These are phyloP conservation scores for Zymoseptoria tritici DNA, from an alignment of 2,329 filamentous ascomycete genomes.

Conservation along the genomic window DNA sequence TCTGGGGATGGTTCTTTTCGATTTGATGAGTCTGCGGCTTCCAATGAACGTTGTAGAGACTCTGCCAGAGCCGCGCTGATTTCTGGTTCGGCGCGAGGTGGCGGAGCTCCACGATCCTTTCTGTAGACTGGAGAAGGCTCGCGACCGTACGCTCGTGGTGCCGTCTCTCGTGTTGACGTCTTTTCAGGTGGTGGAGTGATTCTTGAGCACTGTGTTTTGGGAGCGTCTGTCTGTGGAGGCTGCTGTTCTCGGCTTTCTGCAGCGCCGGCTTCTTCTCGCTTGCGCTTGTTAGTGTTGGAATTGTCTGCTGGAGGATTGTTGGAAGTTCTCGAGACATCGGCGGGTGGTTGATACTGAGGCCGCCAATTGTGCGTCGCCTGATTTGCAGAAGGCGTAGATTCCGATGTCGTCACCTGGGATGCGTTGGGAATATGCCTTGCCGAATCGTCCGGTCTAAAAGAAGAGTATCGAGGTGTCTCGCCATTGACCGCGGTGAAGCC, in stretches of 20 bases:
- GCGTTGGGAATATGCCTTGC: conserved; percentile 4
- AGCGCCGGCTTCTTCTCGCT: conserved; percentile 14
- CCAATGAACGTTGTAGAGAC: conserved; percentile 38
- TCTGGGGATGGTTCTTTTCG: background rate
- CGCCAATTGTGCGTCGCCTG: conserved; percentile 16
- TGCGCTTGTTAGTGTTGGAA: conserved; percentile 17
- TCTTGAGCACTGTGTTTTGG: background rate
- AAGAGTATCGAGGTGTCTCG: conserved; percentile 12
- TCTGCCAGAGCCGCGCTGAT: conserved; percentile 41
- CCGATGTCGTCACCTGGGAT: background rate
- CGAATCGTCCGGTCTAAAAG: conserved; percentile 14
- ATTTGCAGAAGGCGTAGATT: conserved; percentile 4
- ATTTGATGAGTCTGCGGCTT: conserved; percentile 34
- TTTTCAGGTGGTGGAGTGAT: background rate
- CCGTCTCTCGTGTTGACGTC: background rate
- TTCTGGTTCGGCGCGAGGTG: conserved; percentile 19
- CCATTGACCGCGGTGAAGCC: conserved; percentile 30
- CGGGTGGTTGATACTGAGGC: conserved; percentile 9
- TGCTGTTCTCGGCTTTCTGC: background rate
- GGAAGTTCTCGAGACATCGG: conserved; percentile 1
- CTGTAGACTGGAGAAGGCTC: conserved; percentile 12
- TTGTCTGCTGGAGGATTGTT: background rate
- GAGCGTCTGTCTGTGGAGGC: background rate
- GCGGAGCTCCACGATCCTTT: conserved; percentile 7
- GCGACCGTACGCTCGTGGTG: conserved; percentile 1